phyloP scores from a whole-genome alignment of 2,329 filamentous ascomycete genomes.

The Trichophyton simii region DNA sequence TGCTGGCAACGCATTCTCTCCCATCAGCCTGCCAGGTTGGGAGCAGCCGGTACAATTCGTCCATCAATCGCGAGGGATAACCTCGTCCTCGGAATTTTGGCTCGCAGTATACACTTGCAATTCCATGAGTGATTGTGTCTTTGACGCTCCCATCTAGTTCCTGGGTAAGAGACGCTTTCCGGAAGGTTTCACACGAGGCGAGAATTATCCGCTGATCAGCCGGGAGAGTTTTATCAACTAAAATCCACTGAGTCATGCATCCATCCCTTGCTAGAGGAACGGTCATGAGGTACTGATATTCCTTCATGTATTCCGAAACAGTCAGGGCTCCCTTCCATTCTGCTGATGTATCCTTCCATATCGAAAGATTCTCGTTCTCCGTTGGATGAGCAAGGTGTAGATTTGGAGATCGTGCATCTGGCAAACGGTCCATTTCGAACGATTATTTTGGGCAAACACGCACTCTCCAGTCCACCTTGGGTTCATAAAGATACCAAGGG shows the following conservation, averaged over 20 bases:
- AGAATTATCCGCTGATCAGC: slow-evolving; percentile 42
- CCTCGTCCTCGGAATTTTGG: slow-evolving; percentile 14
- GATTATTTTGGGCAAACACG: no score
- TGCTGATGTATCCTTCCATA: slow-evolving; percentile 44
- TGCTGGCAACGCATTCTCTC: slow-evolving; percentile 11
- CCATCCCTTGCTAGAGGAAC: slow-evolving; percentile 47
- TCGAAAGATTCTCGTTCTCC: slow-evolving; percentile 39
- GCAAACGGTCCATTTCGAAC: slow-evolving; percentile 1
- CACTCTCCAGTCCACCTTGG: no score
- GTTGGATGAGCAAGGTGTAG: slow-evolving; percentile 44
- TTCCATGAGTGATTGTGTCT: slow-evolving; percentile 15
- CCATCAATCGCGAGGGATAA: slow-evolving; percentile 16
- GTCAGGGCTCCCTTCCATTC: slow-evolving; percentile 50
- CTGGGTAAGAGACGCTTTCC: slow-evolving; percentile 45
- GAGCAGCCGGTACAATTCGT: slow-evolving; percentile 13
- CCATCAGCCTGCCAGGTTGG: slow-evolving; percentile 13
- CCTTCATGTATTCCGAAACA: slow-evolving; percentile 44
- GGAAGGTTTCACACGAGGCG: slow-evolving; percentile 52
- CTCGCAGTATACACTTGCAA: slow-evolving; percentile 18
- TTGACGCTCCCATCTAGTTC: slow-evolving; percentile 23
- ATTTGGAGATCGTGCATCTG: slow-evolving; percentile 10
- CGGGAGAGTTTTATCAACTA: slow-evolving; percentile 37
- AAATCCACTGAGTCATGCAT: slow-evolving; percentile 52
- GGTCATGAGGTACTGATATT: slow-evolving; percentile 47
- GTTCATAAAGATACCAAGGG: no score